Conservation (phyloP, 163 green algal genomes). For the Trebouxia gelatinosa region DNA sequence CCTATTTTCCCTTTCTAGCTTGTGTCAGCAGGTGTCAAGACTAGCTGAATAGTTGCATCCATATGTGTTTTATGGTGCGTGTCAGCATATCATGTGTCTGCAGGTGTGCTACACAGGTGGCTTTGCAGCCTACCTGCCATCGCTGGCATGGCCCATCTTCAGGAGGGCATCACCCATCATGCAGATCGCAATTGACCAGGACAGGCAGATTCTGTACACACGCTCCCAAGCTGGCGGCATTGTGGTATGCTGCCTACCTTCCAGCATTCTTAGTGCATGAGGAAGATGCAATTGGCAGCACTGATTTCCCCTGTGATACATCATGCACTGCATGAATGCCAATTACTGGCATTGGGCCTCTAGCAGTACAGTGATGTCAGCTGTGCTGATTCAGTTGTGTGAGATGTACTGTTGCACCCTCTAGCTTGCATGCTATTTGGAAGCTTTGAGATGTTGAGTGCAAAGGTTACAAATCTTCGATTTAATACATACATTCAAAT, state of each 20-base stretch:
- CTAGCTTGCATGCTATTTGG: no score
- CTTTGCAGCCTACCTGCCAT: constrained; percentile 72
- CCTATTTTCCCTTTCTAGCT: no score
- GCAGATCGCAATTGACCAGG: constrained; percentile 77
- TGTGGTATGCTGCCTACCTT: constrained; percentile 44
- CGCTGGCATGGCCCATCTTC: constrained; percentile 63
- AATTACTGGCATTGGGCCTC: no score
- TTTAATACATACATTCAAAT: background rate
- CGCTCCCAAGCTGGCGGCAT: constrained; percentile 61
- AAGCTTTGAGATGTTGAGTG: background rate
- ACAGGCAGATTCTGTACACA: constrained; percentile 85
- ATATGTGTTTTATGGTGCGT: background rate
- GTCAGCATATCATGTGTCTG: background rate
- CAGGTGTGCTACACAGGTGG: constrained; percentile 64
- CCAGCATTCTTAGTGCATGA: background rate
- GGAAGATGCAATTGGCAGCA: background rate
- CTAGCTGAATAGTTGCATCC: background rate
- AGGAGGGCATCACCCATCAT: constrained; percentile 57
- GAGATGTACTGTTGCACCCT: background rate
- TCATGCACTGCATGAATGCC: background rate
- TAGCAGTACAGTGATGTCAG: no score
- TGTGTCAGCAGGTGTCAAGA: background rate
- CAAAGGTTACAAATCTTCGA: background rate
- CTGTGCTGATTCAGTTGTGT: background rate
- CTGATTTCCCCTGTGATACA: background rate